Evolutionary conservation across 108 stramenopile species (phyloP).

Genomic region (Cyclotella sp.): DNA sequence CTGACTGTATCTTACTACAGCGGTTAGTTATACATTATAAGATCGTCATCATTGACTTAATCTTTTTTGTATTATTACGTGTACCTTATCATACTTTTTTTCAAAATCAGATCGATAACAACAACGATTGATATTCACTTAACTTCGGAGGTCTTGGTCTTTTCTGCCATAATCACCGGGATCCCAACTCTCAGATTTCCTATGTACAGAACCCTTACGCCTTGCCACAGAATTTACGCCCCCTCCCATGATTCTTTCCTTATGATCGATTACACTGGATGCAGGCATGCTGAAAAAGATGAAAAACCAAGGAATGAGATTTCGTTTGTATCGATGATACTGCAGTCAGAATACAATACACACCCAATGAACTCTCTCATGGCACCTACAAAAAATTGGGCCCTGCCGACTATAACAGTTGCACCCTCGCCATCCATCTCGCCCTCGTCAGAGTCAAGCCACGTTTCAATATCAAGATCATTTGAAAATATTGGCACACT

Average conservation of each 20-base stretch:
- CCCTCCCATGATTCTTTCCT: constrained; percentile 65
- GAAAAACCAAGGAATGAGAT: neutral
- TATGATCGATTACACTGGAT: constrained; percentile 65
- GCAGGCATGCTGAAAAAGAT: constrained; percentile 67
- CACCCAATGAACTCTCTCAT: constrained; percentile 75
- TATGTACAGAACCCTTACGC: constrained; percentile 52
- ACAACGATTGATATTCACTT: too few species aligned
- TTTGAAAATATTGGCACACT: constrained; percentile 13
- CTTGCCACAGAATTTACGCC: constrained; percentile 65
- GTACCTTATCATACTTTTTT: too few species aligned
- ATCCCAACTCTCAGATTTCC: constrained; percentile 42
- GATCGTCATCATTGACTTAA: too few species aligned
- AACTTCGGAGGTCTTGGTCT: constrained; percentile 13
- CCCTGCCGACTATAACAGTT: constrained; percentile 74
- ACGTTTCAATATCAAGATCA: constrained; percentile 51
- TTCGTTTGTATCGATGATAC: neutral
- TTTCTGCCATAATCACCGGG: constrained; percentile 56
- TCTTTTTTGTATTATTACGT: too few species aligned
- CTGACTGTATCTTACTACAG: too few species aligned
- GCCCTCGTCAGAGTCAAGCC: constrained; percentile 70
- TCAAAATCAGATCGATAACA: too few species aligned
- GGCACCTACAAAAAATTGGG: constrained; percentile 82
- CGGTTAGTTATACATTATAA: too few species aligned
- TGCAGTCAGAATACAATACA: constrained; percentile 5
- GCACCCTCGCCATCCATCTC: constrained; percentile 70